Conservation (phyloP, 306 rosid genomes). For the Lotus japonicus region DNA sequence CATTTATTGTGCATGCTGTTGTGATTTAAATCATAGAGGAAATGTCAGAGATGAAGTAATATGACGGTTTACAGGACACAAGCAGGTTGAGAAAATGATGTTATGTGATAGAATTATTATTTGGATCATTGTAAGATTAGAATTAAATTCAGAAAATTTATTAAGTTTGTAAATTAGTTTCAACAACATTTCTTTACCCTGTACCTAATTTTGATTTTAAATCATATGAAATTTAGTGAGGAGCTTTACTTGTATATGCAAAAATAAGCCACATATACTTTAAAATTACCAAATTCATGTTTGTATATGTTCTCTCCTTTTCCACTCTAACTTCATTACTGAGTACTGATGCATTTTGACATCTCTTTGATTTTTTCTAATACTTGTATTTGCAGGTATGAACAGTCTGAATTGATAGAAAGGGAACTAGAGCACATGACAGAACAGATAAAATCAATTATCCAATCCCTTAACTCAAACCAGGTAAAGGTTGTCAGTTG, state of each 20-base stretch:
- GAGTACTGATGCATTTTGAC: not conserved
- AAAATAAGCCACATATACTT: not conserved
- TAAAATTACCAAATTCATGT: not conserved
- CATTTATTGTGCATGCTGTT: not conserved
- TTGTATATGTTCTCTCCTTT: not conserved
- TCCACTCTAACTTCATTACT: not conserved
- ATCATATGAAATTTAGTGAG: not conserved
- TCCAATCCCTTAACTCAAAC: conserved; percentile 78
- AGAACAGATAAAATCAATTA: conserved; percentile 82
- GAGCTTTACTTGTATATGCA: not conserved
- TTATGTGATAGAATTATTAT: not conserved
- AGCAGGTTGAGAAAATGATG: not conserved
- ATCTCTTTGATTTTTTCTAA: not conserved
- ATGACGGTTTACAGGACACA: not conserved
- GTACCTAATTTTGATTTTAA: not conserved
- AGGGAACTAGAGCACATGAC: conserved; percentile 95
- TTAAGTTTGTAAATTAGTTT: not conserved
- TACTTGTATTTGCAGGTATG: conserved; percentile 55
- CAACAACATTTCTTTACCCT: not conserved
- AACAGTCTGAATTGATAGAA: conserved; percentile 85
- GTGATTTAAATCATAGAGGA: not conserved
- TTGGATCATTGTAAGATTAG: not conserved
- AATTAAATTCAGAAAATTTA: not conserved
- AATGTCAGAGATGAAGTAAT: not conserved
- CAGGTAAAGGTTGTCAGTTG: conserved; percentile 50